Percentiles rank a stretch among this genome's conserved stretches.
These are phyloP conservation scores for Hortiboletus campestris DNA, from an alignment of 768 basidiomycete genomes.

Conservation along the genomic window DNA sequence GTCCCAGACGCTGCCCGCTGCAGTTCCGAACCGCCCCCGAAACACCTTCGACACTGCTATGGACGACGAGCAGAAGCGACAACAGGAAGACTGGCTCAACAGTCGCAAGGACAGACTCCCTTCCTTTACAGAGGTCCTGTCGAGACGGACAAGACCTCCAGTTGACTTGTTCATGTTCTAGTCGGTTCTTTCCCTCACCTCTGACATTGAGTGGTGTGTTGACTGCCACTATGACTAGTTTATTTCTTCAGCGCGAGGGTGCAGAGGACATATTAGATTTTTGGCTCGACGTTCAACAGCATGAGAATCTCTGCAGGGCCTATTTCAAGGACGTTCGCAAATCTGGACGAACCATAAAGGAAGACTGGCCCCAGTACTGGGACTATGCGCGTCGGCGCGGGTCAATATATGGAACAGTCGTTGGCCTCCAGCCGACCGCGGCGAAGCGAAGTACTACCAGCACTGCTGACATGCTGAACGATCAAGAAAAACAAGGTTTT, in stretches of 20 bases:
- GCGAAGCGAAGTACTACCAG: slow-evolving; percentile 81
- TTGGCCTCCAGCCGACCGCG: slow-evolving; percentile 61
- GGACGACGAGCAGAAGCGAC: slow-evolving; percentile 52
- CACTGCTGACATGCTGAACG: slow-evolving; percentile 67
- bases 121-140: slow-evolving; percentile 89
- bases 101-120: slow-evolving; percentile 75
- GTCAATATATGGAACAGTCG: slow-evolving; percentile 89
- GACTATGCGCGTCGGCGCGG: slow-evolving; percentile 89
- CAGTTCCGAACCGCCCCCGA: slow-evolving; percentile 4
- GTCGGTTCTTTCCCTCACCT: slow-evolving; percentile 48
- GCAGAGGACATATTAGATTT: slow-evolving; percentile 97
- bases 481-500: slow-evolving; percentile 69
- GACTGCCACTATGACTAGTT: slow-evolving; percentile 44
- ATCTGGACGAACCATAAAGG: slow-evolving; percentile 87
- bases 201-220: neutral
- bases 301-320: slow-evolving; percentile 96
- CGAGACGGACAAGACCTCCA: slow-evolving; percentile 86
- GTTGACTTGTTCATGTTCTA: slow-evolving; percentile 99
- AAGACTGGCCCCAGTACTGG: slow-evolving; percentile 99
- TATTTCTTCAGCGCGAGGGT: slow-evolving; percentile 94
- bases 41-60: slow-evolving; percentile 27
- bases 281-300: slow-evolving; percentile 99
- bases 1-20: slow-evolving; percentile 18
- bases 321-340: slow-evolving; percentile 99
- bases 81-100: slow-evolving; percentile 72